phyloP scores from a whole-genome alignment of 176 grass and related monocot species.

The Oryza officinalis region DNA sequence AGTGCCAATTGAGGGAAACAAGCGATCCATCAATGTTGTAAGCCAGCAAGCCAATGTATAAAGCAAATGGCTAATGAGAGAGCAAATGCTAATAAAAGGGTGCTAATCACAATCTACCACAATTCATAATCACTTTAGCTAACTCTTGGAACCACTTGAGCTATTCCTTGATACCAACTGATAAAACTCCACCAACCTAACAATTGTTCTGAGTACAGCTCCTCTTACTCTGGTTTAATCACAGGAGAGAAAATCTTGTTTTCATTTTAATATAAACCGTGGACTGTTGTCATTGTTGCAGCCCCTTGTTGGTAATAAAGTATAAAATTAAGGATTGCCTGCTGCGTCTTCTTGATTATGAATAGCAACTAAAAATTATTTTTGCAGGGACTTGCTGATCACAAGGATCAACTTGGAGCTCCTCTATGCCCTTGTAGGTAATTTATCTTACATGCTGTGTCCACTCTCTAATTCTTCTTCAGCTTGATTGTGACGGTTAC shows the following conservation, averaged over 20 bases:
- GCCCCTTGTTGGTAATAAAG: neutral
- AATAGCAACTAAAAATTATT: neutral
- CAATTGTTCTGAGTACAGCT: neutral
- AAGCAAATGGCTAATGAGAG: neutral
- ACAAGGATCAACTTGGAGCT: conserved; percentile 79
- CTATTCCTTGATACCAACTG: no score
- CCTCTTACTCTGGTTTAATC: neutral
- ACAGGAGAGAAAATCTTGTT: neutral
- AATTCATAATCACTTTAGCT: neutral
- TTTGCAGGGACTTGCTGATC: conserved; percentile 91
- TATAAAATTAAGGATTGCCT: neutral
- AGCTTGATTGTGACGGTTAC: neutral
- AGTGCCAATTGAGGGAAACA: neutral
- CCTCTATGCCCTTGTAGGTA: conserved; percentile 99
- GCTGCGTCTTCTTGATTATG: neutral
- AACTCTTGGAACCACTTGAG: neutral
- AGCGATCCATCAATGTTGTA: neutral
- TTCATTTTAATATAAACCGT: neutral
- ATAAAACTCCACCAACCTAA: neutral
- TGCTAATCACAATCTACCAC: neutral
- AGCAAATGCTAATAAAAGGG: neutral
- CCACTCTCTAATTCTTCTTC: neutral
- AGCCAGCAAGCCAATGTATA: neutral
- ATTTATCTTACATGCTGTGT: conserved; percentile 9
- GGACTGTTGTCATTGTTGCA: neutral